These are phyloP conservation scores for Carallia pectinifolia DNA, from an alignment of 345 rosid species.

Conservation along the genomic window DNA sequence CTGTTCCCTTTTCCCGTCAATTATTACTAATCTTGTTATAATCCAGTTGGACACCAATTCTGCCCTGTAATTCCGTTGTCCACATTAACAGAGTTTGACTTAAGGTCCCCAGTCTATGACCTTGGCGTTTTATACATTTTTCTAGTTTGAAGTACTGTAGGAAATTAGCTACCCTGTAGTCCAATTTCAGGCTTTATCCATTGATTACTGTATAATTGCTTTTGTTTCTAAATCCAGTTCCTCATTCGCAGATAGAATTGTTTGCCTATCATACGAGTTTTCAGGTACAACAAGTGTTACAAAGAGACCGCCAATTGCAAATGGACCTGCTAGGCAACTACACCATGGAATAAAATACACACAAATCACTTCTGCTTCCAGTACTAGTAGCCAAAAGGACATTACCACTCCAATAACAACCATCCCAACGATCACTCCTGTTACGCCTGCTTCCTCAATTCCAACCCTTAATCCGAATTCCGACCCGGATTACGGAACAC, in stretches of 20 bases:
- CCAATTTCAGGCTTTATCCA: too few relatives aligned
- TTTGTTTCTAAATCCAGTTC: too few relatives aligned
- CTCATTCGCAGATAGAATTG: too few relatives aligned
- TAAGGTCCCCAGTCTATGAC: too few relatives aligned
- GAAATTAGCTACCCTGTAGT: too few relatives aligned
- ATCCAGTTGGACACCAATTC: not conserved
- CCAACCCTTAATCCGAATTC: conserved; percentile 48
- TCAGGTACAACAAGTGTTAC: conserved; percentile 34
- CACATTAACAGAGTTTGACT: too few relatives aligned
- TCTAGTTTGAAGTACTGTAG: too few relatives aligned
- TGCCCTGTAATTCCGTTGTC: not conserved
- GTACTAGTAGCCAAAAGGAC: conserved; percentile 42
- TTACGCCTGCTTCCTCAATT: conserved; percentile 25
- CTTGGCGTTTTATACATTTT: too few relatives aligned
- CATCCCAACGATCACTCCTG: conserved; percentile 44
- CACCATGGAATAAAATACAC: not conserved
- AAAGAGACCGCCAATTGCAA: conserved; percentile 10
- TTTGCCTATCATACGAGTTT: too few relatives aligned
- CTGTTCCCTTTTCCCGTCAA: conserved; percentile 11
- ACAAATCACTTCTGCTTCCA: conserved; percentile 7
- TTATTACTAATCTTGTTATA: conserved; percentile 24
- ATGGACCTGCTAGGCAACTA: not conserved
- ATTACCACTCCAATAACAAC: conserved; percentile 64
- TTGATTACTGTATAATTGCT: too few relatives aligned
- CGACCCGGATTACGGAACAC: conserved; percentile 43